Base-by-base conservation (phyloP, 192 early-diverging fungal species). In the Rhizoclosmatium globosum region DNA sequence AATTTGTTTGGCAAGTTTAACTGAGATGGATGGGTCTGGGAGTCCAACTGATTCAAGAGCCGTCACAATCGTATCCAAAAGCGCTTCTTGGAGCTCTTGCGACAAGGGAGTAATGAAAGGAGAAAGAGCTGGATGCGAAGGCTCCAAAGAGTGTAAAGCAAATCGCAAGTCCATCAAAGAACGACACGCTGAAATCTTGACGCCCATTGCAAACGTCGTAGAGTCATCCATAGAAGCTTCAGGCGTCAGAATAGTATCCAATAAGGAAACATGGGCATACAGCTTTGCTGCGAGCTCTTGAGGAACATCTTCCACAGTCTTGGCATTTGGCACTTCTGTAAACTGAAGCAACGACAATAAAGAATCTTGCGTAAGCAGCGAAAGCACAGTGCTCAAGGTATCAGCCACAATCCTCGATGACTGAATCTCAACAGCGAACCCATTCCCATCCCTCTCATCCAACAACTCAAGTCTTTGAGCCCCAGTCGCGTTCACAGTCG, bases 11-110 rank as follows among this genome's bases (percentile, higher is more conserved):
- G 46, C 45, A 4, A 57, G 47, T n/a, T 42, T 15, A 39, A 19
- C 4, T 42, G 15, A 23, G 13, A 71, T 45, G 46, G 4, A 6
- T n/a, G 31, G 48, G 46, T 74, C 60, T 4, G 44, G 4, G 44
- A 74, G 62, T 11, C 73, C 73, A 46, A 74, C 73, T 13, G 59
- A 23, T 64, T 74, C 73, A 42, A 74, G 44, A 9, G 21, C 47
- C 9, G 11, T 13, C 41, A 46, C 19, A 1, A 13, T 31, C 19
- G 21, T 23, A 7, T 43, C 42, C 2, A 74, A 17, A 42, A 74
- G 17, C 6, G 60, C 60, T 11, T 21, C 45, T 64, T 64, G 73
- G 23, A 47, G 15, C 6, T 74, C 73, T 41, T 4, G 9, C 21
- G 39, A 59, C 9, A 74, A 23, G 47, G 57, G 1, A 58, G 41